Percentiles rank a stretch among this genome's conserved stretches.
phyloP scores from a whole-genome alignment of 2,329 filamentous ascomycete genomes.

The Chaetomiaceae sp. region DNA sequence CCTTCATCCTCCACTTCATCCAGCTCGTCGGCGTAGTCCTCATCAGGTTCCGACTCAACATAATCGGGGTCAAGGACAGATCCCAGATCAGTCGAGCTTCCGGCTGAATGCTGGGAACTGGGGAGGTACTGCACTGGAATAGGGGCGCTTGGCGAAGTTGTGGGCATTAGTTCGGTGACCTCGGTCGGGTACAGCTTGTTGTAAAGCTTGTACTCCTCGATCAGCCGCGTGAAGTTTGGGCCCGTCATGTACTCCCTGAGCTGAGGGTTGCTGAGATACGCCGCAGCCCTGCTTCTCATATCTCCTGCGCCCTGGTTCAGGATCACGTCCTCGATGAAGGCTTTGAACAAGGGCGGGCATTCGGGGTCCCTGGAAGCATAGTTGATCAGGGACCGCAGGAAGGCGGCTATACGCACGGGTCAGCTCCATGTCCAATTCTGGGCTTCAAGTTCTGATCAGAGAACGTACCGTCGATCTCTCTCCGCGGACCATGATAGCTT shows the following conservation, averaged over 20 bases:
- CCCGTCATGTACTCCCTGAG: constrained; percentile 7
- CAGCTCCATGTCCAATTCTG: not conserved
- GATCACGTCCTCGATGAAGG: constrained; percentile 15
- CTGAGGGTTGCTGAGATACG: constrained; percentile 7
- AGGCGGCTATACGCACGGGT: not conserved
- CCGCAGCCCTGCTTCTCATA: not conserved
- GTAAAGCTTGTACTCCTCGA: constrained; percentile 10
- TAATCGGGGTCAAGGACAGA: not conserved
- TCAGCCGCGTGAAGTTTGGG: not conserved
- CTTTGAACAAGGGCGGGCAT: constrained; percentile 14
- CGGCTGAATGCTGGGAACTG: not conserved
- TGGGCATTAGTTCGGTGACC: not conserved
- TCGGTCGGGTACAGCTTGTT: not conserved
- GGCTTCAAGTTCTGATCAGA: not conserved
- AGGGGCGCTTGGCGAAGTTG: not conserved
- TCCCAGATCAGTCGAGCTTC: not conserved
- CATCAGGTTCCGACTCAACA: not conserved
- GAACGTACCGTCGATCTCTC: not conserved
- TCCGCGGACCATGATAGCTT: not conserved
- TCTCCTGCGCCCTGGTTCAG: constrained; percentile 6
- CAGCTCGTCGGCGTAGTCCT: not conserved
- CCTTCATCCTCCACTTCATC: not conserved
- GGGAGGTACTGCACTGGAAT: constrained; percentile 1
- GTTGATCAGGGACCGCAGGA: constrained; percentile 13
- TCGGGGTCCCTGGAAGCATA: constrained; percentile 12